phyloP scores from a whole-genome alignment of 768 basidiomycete species.

The Mrakia hoshinonis region DNA sequence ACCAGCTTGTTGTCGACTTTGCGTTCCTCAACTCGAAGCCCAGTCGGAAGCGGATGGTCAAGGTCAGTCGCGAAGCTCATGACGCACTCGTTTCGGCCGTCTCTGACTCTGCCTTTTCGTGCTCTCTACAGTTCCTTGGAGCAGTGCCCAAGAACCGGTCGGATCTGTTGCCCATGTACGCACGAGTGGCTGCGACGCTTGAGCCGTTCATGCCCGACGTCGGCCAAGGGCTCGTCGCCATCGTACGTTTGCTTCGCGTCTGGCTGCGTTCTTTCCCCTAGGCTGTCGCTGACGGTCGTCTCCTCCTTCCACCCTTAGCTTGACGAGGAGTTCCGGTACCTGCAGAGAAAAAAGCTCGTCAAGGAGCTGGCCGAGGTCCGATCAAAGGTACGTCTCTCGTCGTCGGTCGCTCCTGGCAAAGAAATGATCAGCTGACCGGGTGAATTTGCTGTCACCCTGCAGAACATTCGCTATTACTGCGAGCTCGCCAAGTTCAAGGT shows the following conservation, averaged over 20 bases:
- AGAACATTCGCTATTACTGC: constrained; percentile 83
- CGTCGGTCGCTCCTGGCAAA: not conserved
- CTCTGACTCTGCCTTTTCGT: not conserved
- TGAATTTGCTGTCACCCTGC: not conserved
- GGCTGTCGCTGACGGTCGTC: too few relatives aligned
- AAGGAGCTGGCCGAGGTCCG: constrained; percentile 79
- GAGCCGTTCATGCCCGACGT: constrained; percentile 90
- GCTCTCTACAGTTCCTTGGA: constrained; percentile 45
- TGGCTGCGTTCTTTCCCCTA: too few relatives aligned
- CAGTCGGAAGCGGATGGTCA: constrained; percentile 79
- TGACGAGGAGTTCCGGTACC: constrained; percentile 91
- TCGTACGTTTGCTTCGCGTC: constrained; percentile 55
- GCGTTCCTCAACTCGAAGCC: constrained; percentile 95
- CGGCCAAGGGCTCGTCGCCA: constrained; percentile 67
- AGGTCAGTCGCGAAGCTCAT: constrained; percentile 46
- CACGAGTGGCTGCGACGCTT: constrained; percentile 76
- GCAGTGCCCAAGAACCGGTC: constrained; percentile 78
- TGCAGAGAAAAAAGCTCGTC: constrained; percentile 87
- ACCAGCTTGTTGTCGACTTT: constrained; percentile 91
- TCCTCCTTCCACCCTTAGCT: constrained; percentile 48
- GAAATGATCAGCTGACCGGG: not conserved
- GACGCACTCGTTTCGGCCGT: not conserved
- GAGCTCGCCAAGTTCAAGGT: constrained; percentile 93
- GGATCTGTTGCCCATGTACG: constrained; percentile 88
- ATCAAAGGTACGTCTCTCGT: constrained; percentile 54